Evolutionary conservation across 768 basidiomycete species (phyloP), one percentile per base, ranked within the genome.

Genomic region (Chlorophyllum brunneum): DNA sequence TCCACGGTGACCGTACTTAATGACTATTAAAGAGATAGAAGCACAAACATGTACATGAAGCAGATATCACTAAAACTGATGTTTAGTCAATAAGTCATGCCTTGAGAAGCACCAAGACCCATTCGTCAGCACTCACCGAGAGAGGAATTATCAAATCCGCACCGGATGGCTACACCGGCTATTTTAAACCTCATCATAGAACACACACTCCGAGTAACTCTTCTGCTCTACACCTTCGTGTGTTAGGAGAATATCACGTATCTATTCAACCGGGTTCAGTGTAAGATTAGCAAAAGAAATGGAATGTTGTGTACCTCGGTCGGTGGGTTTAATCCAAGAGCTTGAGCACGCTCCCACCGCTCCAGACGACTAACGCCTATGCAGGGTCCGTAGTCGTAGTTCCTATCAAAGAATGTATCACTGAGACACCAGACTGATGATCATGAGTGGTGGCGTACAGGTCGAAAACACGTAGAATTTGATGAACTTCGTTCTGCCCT

Each of bases 321-420:
- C 2, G 92, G 93, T 11, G 94, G 95, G 41, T 85, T 75, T 16
- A 97, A 70, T 2, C 92, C 92, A 39, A 95, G 73, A 8, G 77
- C 75, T 23, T 83, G 65, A 0, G 95, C 95, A 43, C 94, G 77
- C 62, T 94, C 81, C 92, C 93, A 98, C 33, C 95, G 76, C 56
- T 94, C 83, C 11, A 95, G 68, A 24, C 94, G 82, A n/a, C 83
- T 79, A 48, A 91, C 77, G 0, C 90, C 88, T 18, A 85, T 70
- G 57, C 85, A 90, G 2, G 90, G 91, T 0, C 91, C 92, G 61
- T 83, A 94, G 57, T 89, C 82, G 51, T 85, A 86, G 1, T 83
- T 80, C 63, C 88, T 90, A 42, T 7, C 18, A 47, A 9, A 10
- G 34, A 51, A 39, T 51, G 63, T 41, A 57, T 40, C 18, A 51